Conservation (phyloP, 345 rosid species). For the Populus pruinosa region DNA sequence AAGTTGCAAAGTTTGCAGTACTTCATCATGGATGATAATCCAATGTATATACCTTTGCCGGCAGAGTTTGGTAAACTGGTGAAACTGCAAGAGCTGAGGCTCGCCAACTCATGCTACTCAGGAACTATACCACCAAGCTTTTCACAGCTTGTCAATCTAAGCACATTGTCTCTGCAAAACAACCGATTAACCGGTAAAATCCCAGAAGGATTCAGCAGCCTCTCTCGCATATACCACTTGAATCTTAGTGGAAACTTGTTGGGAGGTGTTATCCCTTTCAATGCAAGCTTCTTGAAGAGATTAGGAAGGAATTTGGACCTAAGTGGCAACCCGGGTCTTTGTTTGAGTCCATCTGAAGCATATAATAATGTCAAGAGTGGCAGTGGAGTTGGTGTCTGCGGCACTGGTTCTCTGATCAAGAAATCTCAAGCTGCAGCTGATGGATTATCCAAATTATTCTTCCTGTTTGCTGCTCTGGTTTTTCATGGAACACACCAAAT, state of each 20-base stretch:
- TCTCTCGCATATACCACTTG: constrained; percentile 68
- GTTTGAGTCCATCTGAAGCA: constrained; percentile 62
- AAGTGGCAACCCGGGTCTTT: constrained; percentile 72
- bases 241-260: constrained; percentile 67
- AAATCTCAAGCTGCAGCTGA: constrained; percentile 41
- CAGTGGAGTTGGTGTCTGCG: constrained; percentile 54
- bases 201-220: constrained; percentile 43
- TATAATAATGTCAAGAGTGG: constrained; percentile 42
- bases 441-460: constrained; percentile 21
- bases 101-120: constrained; percentile 67
- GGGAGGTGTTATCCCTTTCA: constrained; percentile 71
- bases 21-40: constrained; percentile 85
- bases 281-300: constrained; percentile 55
- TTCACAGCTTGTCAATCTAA: constrained; percentile 52
- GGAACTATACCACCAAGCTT: constrained; percentile 62
- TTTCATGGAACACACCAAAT: constrained; percentile 27
- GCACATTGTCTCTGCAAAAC: constrained; percentile 77
- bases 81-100: constrained; percentile 74
- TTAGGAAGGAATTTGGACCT: constrained; percentile 79
- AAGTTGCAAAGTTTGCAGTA: constrained; percentile 66
- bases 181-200: constrained; percentile 71
- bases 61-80: constrained; percentile 48
- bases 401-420: constrained; percentile 36
- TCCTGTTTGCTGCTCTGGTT: constrained; percentile 28
- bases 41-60: constrained; percentile 61